phyloP scores from a whole-genome alignment of 768 basidiomycete genomes.

The Pleurotus platypus region DNA sequence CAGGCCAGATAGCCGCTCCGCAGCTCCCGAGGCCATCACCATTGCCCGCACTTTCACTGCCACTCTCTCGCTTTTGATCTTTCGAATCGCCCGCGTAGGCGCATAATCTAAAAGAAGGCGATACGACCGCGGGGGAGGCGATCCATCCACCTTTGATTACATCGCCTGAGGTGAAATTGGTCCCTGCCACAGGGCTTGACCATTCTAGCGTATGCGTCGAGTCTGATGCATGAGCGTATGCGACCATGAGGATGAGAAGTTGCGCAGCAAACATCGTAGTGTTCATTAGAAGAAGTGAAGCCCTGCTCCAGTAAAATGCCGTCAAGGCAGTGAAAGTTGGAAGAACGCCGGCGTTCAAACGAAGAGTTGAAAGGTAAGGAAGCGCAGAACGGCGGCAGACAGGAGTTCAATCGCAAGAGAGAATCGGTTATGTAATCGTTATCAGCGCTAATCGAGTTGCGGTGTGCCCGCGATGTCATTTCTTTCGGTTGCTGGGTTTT shows the following conservation, averaged over 20 bases:
- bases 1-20: slow-evolving; percentile 19
- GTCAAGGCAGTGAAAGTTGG: neutral
- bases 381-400: neutral
- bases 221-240: neutral
- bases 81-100: neutral
- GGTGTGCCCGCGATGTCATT: neutral
- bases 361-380: neutral
- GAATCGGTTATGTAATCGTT: too few relatives aligned
- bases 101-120: slow-evolving; percentile 32
- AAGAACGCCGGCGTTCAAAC: slow-evolving; percentile 6
- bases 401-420: too few relatives aligned
- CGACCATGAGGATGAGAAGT: neutral
- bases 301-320: slow-evolving; percentile 5
- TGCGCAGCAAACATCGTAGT: neutral
- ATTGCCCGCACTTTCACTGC: slow-evolving; percentile 3
- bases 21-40: slow-evolving; percentile 12
- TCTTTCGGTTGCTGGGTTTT: neutral
- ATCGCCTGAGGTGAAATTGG: slow-evolving; percentile 15
- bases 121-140: slow-evolving; percentile 17
- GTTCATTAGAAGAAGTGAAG: neutral
- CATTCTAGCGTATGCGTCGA: slow-evolving; percentile 12
- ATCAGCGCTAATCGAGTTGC: too few relatives aligned
- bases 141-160: slow-evolving; percentile 27
- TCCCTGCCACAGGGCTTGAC: slow-evolving; percentile 9
- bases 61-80: slow-evolving; percentile 5